phyloP scores from a whole-genome alignment of 805 yeast species.

The Spathaspora arborariae region DNA sequence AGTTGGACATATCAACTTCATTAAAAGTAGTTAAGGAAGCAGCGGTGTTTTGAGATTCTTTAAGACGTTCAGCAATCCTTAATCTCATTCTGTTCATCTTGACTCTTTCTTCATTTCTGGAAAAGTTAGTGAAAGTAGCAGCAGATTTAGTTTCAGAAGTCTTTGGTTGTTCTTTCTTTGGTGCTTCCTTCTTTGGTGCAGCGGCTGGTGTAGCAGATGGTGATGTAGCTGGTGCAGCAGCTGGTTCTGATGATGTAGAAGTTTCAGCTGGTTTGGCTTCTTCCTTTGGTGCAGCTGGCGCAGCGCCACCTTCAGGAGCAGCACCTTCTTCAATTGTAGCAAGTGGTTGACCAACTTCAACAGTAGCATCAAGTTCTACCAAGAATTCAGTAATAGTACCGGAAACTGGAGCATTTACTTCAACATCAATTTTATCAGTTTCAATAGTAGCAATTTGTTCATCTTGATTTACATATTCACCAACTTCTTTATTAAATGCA shows the following conservation, averaged over 20 bases:
- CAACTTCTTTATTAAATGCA: slow-evolving; percentile 64
- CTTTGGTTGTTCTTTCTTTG: slow-evolving; percentile 28
- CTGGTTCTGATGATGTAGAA: slow-evolving; percentile 38
- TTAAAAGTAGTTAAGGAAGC: slow-evolving; percentile 97
- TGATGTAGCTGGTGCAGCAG: slow-evolving; percentile 19
- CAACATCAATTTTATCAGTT: slow-evolving; percentile 97
- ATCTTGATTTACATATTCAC: slow-evolving; percentile 82
- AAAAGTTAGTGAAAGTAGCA: slow-evolving; percentile 45
- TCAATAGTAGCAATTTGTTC: slow-evolving; percentile 95
- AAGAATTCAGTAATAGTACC: slow-evolving; percentile 86
- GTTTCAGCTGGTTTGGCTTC: slow-evolving; percentile 14
- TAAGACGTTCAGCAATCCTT: slow-evolving; percentile 97
- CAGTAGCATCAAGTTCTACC: slow-evolving; percentile 86
- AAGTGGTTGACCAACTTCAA: slow-evolving; percentile 91
- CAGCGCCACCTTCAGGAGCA: slow-evolving; percentile 59
- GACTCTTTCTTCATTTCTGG: slow-evolving; percentile 86
- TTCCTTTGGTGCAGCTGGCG: slow-evolving; percentile 22
- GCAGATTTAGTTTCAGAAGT: slow-evolving; percentile 29
- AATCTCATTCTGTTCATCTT: slow-evolving; percentile 99
- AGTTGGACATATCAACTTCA: slow-evolving; percentile 93
- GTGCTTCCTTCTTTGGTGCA: slow-evolving; percentile 20
- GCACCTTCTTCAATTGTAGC: slow-evolving; percentile 79
- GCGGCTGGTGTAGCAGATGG: slow-evolving; percentile 21
- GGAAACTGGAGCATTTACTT: slow-evolving; percentile 88
- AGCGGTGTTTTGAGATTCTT: slow-evolving; percentile 98